Base-by-base conservation (phyloP, 2,329 filamentous ascomycete genomes). In the Microsporum canis region DNA sequence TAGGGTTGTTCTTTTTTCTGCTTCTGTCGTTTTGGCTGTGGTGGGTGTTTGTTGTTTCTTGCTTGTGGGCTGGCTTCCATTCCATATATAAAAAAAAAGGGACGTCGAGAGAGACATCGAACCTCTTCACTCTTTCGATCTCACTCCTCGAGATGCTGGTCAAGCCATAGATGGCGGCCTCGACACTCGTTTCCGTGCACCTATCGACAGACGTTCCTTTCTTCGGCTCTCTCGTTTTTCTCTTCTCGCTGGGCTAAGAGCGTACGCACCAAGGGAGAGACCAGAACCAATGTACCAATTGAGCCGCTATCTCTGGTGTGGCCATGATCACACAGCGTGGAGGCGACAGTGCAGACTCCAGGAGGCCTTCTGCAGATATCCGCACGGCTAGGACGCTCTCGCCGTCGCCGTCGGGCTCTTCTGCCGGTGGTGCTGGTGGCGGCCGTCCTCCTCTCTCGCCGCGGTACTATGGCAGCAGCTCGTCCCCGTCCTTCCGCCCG, bases 241-340 rank as follows among this genome's bases (percentile, higher is more conserved):
- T 14, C n/a, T 3, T 34, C 49, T 53, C 31, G 31, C 31, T 34
- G 10, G 12, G 12, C 6, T 10, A 39, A 12, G 5, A 12, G 8
- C 17, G 8, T 12, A 10, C 2, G 12, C 17, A 10, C 8, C 2
- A 8, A 2, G 10, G 17, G 17, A 8, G n/a, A 14, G 45, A 49
- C 8, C 45, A 12, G 49, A 41, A 43, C 55, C 34, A 57, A 57
- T 57, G 55, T 57, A 27, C 55, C 55, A 39, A 39, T 39, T 31
- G 55, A 23, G 36, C 34, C 36, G 36, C 55, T 57, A 17, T 41
- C 34, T 57, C 39, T 41, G 55, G 68, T 43, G 73, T 75, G 74
- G 72, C 73, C 71, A 76, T 76, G 74, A 73, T 75, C 74, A 75
- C 72, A 72, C 72, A 71, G 70, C 71, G 71, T 73, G 72, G 69